phyloP scores from a whole-genome alignment of 2,329 filamentous ascomycete species.

The Trichocomaceae sp. region DNA sequence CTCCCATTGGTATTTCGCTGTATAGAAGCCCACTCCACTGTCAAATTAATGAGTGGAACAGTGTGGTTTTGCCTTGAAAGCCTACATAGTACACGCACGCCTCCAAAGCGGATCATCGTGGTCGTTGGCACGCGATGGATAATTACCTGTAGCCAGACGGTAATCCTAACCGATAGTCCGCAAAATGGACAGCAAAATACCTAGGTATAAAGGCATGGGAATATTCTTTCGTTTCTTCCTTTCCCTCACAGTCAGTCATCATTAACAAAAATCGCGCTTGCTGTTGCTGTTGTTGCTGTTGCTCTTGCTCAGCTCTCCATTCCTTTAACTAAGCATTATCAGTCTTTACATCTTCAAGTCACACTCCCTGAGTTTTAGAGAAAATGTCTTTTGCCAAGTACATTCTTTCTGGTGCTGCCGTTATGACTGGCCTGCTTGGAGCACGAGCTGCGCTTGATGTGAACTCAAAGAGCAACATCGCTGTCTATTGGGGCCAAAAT shows the following conservation, averaged over 20 bases:
- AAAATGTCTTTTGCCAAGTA: slow-evolving; percentile 11
- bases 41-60: not conserved
- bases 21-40: not conserved
- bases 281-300: too few species aligned
- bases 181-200: not conserved
- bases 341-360: not conserved
- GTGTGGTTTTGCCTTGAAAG: not conserved
- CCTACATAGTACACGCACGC: not conserved
- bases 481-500: slow-evolving; percentile 66
- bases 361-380: not conserved
- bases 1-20: slow-evolving; percentile 1
- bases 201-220: slow-evolving; percentile 2
- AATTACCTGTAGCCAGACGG: not conserved
- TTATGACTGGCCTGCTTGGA: slow-evolving; percentile 25
- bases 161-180: slow-evolving; percentile 5
- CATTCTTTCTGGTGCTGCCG: slow-evolving; percentile 8
- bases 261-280: not conserved
- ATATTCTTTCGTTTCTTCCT: not conserved
- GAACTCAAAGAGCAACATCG: slow-evolving; percentile 49
- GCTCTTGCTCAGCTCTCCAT: not conserved
- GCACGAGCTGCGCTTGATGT: slow-evolving; percentile 40
- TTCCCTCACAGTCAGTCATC: not conserved
- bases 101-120: not conserved
- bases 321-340: slow-evolving; percentile 4
- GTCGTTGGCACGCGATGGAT: not conserved